Conservation (phyloP, 495 filamentous ascomycete species). For the Hypoxylon subgilvum region DNA sequence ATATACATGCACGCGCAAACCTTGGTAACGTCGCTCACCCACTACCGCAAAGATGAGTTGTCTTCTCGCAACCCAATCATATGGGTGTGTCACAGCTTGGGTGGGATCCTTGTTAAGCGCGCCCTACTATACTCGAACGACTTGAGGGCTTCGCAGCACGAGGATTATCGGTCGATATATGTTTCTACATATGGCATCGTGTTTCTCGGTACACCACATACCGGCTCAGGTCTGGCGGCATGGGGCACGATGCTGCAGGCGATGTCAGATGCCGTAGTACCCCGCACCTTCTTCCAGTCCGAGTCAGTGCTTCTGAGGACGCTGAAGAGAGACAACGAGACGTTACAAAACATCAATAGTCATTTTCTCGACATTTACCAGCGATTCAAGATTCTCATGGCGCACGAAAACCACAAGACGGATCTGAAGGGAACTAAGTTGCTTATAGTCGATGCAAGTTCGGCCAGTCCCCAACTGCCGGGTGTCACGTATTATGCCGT, state of each 20-base stretch:
- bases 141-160: conserved; percentile 67
- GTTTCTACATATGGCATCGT: conserved; percentile 85
- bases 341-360: conserved; percentile 78
- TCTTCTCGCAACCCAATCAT: conserved; percentile 73
- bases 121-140: conserved; percentile 64
- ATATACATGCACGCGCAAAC: conserved; percentile 85
- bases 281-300: conserved; percentile 72
- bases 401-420: conserved; percentile 71
- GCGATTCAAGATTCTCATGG: conserved; percentile 71
- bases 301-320: conserved; percentile 73
- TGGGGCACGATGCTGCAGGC: conserved; percentile 78
- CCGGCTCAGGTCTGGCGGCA: conserved; percentile 74
- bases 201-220: conserved; percentile 88
- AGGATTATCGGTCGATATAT: conserved; percentile 77
- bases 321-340: conserved; percentile 78
- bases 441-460: conserved; percentile 74
- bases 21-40: conserved; percentile 65
- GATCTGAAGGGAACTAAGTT: conserved; percentile 65
- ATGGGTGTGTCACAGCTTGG: conserved; percentile 84
- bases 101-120: conserved; percentile 80
- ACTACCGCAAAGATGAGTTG: conserved; percentile 60
- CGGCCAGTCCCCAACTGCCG: conserved; percentile 74
- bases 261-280: conserved; percentile 73
- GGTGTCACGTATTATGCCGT: conserved; percentile 79
- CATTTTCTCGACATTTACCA: conserved; percentile 75